Base-by-base conservation (phyloP, 306 rosid species). In the Dryas octopetala region DNA sequence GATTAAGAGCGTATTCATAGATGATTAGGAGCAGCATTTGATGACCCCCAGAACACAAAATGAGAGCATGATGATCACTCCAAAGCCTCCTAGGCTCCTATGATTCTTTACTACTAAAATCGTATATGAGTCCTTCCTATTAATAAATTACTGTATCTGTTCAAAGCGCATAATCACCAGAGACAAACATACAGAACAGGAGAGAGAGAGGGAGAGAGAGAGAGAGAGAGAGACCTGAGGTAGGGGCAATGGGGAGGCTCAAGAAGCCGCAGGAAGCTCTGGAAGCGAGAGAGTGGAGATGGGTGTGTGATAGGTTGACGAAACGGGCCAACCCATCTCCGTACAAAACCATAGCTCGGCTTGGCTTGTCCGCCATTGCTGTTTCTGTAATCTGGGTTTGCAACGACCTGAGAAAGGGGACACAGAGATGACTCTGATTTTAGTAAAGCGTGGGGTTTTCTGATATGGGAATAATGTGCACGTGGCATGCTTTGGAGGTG, bases 301-400 rank as follows among this genome's bases (percentile, higher is more conserved):
- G 85, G 58, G 78, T 44, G 51, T 89, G 88, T 3, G 92, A 83
- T 41, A 87, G 84, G 53, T 81, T 76, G 65, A 88, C 41, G 64
- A 77, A 89, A 60, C 85, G 90, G 55, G 89, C 85, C 80, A 87
- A 82, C 60, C 96, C 98, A 68, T 96, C 92, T 19, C 91, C 97
- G 77, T 84, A 84, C 68, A 96, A 7, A 5, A 92, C 81, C 81
- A 96, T 65, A 48, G 97, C 88, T 80, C 97, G 88, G 86, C 98
- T 89, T 63, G 98, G 90, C 61, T 89, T 92, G 76, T 90, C 97
- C 62, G 97, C 97, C 98, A 96, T 95, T 69, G 81, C 59, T 74
- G 58, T 63, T 64, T 52, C 28, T 15, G 26, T 38, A 45, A 45
- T 57, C 64, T 45, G 50, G 57, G 62, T 28, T 51, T 50, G 41